These are phyloP conservation scores for Blepharisma stoltei DNA, from an alignment of 73 alveolate genomes.

Conservation along the genomic window DNA sequence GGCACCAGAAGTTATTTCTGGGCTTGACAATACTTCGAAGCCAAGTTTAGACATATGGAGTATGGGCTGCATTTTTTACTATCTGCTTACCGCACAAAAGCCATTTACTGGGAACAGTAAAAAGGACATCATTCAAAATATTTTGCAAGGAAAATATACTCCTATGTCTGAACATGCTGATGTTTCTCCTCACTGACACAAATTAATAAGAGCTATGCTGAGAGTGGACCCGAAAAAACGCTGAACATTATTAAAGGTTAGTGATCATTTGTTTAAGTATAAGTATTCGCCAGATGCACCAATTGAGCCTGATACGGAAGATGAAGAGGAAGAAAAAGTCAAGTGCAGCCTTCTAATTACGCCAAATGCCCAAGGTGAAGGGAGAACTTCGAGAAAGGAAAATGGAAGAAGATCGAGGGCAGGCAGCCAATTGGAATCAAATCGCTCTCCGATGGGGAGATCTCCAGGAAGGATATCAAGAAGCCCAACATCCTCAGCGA, in stretches of 20 bases:
- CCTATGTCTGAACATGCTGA: neutral
- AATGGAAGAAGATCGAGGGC: too few species aligned
- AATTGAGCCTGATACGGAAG: neutral
- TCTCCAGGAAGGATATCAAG: too few species aligned
- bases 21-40: slow-evolving; percentile 36
- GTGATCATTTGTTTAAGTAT: neutral
- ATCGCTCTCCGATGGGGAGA: too few species aligned
- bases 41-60: slow-evolving; percentile 50
- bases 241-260: neutral
- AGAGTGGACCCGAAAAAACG: slow-evolving; percentile 19
- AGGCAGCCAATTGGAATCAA: too few species aligned
- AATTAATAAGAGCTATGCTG: slow-evolving; percentile 14
- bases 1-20: slow-evolving; percentile 54
- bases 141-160: slow-evolving; percentile 32
- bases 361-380: too few species aligned
- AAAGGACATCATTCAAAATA: slow-evolving; percentile 36
- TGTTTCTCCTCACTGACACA: neutral
- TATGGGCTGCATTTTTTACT: slow-evolving; percentile 57
- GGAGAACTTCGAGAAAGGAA: too few species aligned
- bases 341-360: too few species aligned
- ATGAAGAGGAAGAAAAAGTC: neutral
- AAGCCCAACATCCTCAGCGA: too few species aligned
- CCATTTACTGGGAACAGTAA: slow-evolving; percentile 61
- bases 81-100: slow-evolving; percentile 46
- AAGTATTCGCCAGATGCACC: neutral